phyloP scores from a whole-genome alignment of 805 yeast genomes.

The Kluyveromyces starmeri region DNA sequence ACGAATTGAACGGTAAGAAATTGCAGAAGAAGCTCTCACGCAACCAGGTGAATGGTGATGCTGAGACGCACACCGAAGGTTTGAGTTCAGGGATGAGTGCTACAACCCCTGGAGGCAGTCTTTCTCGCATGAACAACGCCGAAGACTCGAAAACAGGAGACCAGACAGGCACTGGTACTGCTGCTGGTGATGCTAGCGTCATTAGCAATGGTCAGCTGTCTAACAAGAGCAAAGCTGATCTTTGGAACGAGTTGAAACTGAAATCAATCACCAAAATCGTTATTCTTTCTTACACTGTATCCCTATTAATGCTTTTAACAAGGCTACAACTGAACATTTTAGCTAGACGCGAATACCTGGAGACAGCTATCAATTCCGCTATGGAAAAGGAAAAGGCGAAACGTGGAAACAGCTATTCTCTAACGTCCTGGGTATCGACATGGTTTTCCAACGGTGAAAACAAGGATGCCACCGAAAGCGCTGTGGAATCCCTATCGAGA shows the following conservation, averaged over 20 bases:
- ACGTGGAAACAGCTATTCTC: slow-evolving; percentile 4
- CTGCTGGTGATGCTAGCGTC: slow-evolving; percentile 1
- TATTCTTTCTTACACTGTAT: slow-evolving; percentile 57
- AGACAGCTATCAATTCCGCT: slow-evolving; percentile 66
- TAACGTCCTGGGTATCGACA: slow-evolving; percentile 7
- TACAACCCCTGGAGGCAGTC: slow-evolving; percentile 10
- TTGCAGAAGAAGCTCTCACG: slow-evolving; percentile 8
- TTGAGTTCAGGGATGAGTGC: slow-evolving; percentile 17
- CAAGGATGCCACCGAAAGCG: neutral
- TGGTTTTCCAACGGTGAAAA: slow-evolving; percentile 1
- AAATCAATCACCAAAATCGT: slow-evolving; percentile 66
- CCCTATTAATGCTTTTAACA: slow-evolving; percentile 67
- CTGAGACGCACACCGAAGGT: slow-evolving; percentile 10
- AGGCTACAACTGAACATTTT: slow-evolving; percentile 80
- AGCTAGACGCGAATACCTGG: slow-evolving; percentile 78
- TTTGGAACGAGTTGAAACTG: slow-evolving; percentile 78
- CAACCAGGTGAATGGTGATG: slow-evolving; percentile 3
- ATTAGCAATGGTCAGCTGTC: neutral
- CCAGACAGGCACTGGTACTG: slow-evolving; percentile 10
- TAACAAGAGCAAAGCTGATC: slow-evolving; percentile 46
- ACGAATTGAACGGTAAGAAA: slow-evolving; percentile 19
- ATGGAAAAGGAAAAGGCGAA: slow-evolving; percentile 16
- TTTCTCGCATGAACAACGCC: too few species aligned
- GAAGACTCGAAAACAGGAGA: slow-evolving; percentile 6
- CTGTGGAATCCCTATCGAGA: neutral